Conservation (phyloP, 2,329 filamentous ascomycete genomes). For the Ilyonectria robusta region DNA sequence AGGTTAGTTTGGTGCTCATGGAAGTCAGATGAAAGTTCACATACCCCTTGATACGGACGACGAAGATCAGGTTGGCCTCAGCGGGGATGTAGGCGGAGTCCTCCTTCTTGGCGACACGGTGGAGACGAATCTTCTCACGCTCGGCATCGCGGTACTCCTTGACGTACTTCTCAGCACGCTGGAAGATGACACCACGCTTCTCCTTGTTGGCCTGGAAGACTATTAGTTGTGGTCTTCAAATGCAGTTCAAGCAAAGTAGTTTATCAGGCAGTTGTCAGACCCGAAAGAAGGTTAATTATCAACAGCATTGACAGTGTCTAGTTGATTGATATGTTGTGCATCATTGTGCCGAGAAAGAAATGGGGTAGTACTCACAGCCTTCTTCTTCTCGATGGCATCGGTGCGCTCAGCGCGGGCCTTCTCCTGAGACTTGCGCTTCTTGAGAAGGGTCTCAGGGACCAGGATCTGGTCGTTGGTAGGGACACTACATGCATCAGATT, state of each 20-base stretch:
- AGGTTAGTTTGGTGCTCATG: slow-evolving; percentile 9
- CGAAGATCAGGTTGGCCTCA: slow-evolving; percentile 96
- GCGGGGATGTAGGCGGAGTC: slow-evolving; percentile 95
- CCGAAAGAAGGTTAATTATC: slow-evolving; percentile 99
- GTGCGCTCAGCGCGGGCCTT: slow-evolving; percentile 94
- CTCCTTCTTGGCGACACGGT: slow-evolving; percentile 89
- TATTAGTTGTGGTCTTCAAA: slow-evolving; percentile 53
- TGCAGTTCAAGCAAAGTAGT: slow-evolving; percentile 38
- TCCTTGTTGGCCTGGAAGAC: slow-evolving; percentile 89
- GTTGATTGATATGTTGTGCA: slow-evolving; percentile 91
- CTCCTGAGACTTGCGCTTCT: slow-evolving; percentile 99
- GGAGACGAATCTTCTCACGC: slow-evolving; percentile 97
- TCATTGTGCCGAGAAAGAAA: slow-evolving; percentile 71
- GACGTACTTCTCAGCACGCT: slow-evolving; percentile 99
- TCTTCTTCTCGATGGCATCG: slow-evolving; percentile 86
- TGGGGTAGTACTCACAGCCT: slow-evolving; percentile 80
- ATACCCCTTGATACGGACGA: slow-evolving; percentile 98
- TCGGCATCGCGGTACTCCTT: slow-evolving; percentile 99
- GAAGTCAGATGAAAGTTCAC: slow-evolving; percentile 43
- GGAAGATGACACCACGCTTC: slow-evolving; percentile 99
- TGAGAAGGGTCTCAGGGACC: slow-evolving; percentile 99
- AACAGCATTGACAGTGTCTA: slow-evolving; percentile 99
- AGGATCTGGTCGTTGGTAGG: slow-evolving; percentile 96
- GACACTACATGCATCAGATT: slow-evolving; percentile 81
- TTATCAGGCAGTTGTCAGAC: slow-evolving; percentile 77